A percentile compares a stretch with the other conserved stretches of the same genome.
These are phyloP conservation scores for Chenopodium formosanum DNA, from an alignment of 148 eudicot genomes.

Conservation along the genomic window DNA sequence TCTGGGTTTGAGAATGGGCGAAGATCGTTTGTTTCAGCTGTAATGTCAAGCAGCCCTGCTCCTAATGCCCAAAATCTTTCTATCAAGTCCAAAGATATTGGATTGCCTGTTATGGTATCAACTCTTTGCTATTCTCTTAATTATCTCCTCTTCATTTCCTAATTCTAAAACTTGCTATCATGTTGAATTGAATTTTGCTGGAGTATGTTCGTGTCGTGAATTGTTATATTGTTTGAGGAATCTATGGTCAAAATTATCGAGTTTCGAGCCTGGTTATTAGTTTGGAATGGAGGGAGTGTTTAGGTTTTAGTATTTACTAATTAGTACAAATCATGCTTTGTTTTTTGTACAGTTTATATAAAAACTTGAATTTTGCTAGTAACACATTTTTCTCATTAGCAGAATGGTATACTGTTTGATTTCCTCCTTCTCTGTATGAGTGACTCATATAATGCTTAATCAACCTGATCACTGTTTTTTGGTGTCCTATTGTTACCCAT, in stretches of 20 bases:
- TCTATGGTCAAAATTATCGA: neutral
- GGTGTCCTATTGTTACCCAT: neutral
- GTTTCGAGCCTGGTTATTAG: neutral
- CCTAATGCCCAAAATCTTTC: slow-evolving; percentile 32
- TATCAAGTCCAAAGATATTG: slow-evolving; percentile 23
- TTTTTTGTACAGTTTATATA: no score
- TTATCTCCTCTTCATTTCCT: neutral
- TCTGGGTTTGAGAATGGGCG: slow-evolving; percentile 12
- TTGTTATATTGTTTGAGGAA: neutral
- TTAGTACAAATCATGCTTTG: neutral
- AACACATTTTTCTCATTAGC: no score
- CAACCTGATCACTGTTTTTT: neutral
- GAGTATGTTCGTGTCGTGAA: neutral
- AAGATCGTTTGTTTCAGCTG: slow-evolving; percentile 20
- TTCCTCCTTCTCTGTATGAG: no score
- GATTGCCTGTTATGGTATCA: slow-evolving; percentile 45
- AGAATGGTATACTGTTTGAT: no score
- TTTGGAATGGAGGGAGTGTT: no score
- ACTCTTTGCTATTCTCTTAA: neutral
- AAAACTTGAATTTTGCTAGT: no score
- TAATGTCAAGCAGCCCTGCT: slow-evolving; percentile 27
- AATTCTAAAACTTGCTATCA: neutral
- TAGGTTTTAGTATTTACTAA: no score
- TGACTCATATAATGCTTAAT: no score
- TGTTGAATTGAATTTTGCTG: neutral